These are phyloP conservation scores for Phytophthora ramorum DNA, from an alignment of 352 stramenopile species.

Conservation along the genomic window DNA sequence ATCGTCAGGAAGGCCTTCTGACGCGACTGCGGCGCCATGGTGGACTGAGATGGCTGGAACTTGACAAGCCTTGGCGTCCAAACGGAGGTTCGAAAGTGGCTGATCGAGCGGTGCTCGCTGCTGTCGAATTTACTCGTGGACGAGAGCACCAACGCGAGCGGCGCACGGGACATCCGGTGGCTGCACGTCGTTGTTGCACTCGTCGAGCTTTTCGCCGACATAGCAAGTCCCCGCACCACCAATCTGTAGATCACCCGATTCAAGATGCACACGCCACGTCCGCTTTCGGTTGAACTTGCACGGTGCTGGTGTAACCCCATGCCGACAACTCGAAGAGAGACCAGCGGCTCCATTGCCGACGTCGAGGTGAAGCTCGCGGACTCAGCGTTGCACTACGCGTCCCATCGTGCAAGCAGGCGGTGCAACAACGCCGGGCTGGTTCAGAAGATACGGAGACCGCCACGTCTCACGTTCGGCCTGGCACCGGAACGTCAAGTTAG, in stretches of 20 bases:
- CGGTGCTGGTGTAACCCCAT: conserved; percentile 2
- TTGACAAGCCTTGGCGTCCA: conserved; percentile 1
- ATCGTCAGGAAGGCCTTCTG: conserved; percentile 42
- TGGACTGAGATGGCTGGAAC: conserved; percentile 2
- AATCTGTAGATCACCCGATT: conserved; percentile 11
- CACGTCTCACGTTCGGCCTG: conserved; percentile 18
- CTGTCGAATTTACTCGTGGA: conserved; percentile 35
- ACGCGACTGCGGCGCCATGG: conserved; percentile 17
- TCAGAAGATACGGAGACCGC: conserved; percentile 33
- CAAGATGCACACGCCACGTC: conserved; percentile 11
- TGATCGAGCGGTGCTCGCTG: conserved; percentile 26
- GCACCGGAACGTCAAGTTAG: conserved; percentile 21
- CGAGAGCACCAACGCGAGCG: conserved; percentile 26
- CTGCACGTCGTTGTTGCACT: conserved; percentile 41
- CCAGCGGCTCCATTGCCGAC: not conserved
- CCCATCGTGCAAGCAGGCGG: conserved; percentile 12
- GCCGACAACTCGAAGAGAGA: conserved; percentile 1
- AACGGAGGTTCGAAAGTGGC: conserved; percentile 31
- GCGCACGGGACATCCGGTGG: conserved; percentile 29
- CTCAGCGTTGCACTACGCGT: conserved; percentile 2
- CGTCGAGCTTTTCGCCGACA: conserved; percentile 23
- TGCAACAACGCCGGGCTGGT: conserved; percentile 12
- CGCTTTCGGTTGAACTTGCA: conserved; percentile 14
- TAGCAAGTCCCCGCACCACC: conserved; percentile 24
- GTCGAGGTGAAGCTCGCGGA: not conserved